Evolutionary conservation across 306 rosid species (phyloP), one percentile per base, ranked within the genome.

Genomic region (Quercus cerris): DNA sequence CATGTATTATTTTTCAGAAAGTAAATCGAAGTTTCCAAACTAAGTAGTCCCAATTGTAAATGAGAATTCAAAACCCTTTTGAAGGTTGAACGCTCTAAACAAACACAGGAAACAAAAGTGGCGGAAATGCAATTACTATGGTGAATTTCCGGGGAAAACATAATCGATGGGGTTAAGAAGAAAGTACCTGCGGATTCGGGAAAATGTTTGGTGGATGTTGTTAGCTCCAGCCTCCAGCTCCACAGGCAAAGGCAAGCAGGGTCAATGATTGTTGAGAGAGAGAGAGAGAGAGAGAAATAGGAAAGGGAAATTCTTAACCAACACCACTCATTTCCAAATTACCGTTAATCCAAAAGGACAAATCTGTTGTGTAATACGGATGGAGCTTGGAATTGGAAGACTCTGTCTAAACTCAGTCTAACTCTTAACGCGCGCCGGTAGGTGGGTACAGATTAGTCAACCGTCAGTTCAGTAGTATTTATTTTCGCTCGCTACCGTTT

Each of bases 311-410:
- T 15, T 70, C 62, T 59, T 64, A 85, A 83, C 87, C 76, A 78
- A 38, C 46, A 8, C 81, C 89, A 73, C 78, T 71, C 67, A 62
- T 75, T 80, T 81, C 78, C 56, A 75, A 82, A 80, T 71, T 82
- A 85, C 77, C 78, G 81, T 88, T 83, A 78, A 67, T 31, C 5
- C 19, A 17, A 8, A 67, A n/a, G 27, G 51, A 33, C 51, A 67
- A 49, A 67, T 33, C 14, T 35, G 23, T 7, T 0, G 35, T 46
- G 35, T 5, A 22, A 5, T 10, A 31, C 25, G 10, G 19, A 38
- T 38, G 9, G 52, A 67, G 10, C 49, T 17, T 22, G 19, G 51
- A 67, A 2, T 35, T 8, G 72, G 72, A 33, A 18, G 46, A 18
- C 51, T 33, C 15, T 2, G 17, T 49, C 14, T 49, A 10, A 44